Evolutionary conservation across 163 green algal species (phyloP).

Genomic region (Picocystis sp.): DNA sequence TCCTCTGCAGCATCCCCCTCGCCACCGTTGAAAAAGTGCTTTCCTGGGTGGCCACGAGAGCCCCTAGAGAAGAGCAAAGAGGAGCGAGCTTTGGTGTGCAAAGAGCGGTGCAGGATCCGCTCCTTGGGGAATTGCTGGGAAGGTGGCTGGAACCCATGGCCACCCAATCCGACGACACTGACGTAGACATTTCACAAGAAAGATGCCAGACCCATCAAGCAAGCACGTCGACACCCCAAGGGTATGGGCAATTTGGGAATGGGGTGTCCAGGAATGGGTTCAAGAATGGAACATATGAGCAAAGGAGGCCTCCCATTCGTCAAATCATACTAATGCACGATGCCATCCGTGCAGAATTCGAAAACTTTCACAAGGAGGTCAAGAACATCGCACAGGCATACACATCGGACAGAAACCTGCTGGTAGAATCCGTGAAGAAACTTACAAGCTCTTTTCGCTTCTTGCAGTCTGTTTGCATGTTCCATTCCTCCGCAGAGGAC

Average conservation of each 20-base stretch:
- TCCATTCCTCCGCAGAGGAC: slow-evolving; percentile 77
- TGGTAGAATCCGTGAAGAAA: slow-evolving; percentile 16
- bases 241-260: no score
- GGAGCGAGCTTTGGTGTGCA: background rate
- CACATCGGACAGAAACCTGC: background rate
- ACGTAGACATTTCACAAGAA: no score
- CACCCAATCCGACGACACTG: background rate
- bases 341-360: slow-evolving; percentile 30
- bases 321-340: slow-evolving; percentile 59
- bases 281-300: no score
- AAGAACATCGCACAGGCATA: slow-evolving; percentile 2
- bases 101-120: slow-evolving; percentile 37
- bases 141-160: slow-evolving; percentile 49
- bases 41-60: slow-evolving; percentile 35
- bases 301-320: slow-evolving; percentile 26
- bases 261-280: no score
- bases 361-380: slow-evolving; percentile 28
- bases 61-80: background rate
- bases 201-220: no score
- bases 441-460: slow-evolving; percentile 66
- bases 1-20: slow-evolving; percentile 85
- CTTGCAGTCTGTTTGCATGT: slow-evolving; percentile 71
- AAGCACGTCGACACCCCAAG: no score
- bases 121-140: slow-evolving; percentile 56
- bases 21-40: slow-evolving; percentile 59